These are phyloP conservation scores for Paramecium sexaurelia DNA, from an alignment of 73 alveolate genomes.

Conservation along the genomic window DNA sequence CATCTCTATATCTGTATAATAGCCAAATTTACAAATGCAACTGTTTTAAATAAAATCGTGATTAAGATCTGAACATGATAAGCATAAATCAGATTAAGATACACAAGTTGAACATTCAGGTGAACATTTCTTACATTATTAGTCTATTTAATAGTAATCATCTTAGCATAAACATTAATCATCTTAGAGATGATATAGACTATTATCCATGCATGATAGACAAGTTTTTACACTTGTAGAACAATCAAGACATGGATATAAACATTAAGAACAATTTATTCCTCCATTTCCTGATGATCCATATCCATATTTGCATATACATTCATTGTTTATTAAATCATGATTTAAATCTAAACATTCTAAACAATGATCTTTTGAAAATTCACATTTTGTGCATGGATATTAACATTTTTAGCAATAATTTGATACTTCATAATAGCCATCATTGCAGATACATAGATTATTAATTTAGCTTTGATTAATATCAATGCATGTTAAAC, in stretches of 20 bases:
- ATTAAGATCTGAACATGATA: not conserved
- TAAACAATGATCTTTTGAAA: not conserved
- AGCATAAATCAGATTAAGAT: not conserved
- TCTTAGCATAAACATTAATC: not conserved
- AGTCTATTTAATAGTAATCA: not conserved
- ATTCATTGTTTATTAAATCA: not conserved
- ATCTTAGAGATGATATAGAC: not conserved
- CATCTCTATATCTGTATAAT: too few species aligned
- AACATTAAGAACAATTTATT: not conserved
- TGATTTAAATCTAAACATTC: not conserved
- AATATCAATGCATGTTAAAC: not conserved
- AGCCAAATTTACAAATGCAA: not conserved
- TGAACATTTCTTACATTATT: not conserved
- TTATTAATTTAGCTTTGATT: not conserved
- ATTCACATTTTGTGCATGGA: not conserved
- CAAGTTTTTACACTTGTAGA: not conserved
- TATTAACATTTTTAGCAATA: not conserved
- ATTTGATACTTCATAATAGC: not conserved
- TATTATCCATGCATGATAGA: not conserved
- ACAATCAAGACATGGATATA: not conserved
- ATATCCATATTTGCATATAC: not conserved
- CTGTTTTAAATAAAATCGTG: not conserved
- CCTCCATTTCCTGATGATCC: not conserved
- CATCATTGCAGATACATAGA: not conserved
- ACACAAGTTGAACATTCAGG: not conserved